Conservation (phyloP, 2,329 filamentous ascomycete species). For the Zasmidium angulare region DNA sequence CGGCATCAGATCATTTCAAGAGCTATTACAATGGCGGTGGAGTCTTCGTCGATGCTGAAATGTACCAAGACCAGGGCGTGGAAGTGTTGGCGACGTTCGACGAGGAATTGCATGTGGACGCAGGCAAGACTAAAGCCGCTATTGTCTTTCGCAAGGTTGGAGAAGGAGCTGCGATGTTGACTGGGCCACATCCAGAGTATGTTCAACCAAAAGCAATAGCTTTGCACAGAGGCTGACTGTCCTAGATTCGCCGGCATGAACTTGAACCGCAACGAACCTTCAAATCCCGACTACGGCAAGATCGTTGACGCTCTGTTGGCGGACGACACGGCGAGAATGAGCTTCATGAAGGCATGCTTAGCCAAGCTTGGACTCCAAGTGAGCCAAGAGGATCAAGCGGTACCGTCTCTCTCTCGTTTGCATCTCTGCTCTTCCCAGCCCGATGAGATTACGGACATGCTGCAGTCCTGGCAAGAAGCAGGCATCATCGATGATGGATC, state of each 20-base stretch:
- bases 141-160: conserved; percentile 82
- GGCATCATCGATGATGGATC: conserved; percentile 53
- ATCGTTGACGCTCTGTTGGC: conserved; percentile 66
- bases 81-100: conserved; percentile 80
- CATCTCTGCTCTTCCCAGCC: conserved; percentile 73
- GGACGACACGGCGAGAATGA: conserved; percentile 68
- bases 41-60: conserved; percentile 78
- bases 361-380: conserved; percentile 79
- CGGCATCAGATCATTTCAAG: conserved; percentile 62
- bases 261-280: conserved; percentile 61
- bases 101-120: conserved; percentile 72
- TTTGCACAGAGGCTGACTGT: conserved; percentile 20
- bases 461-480: conserved; percentile 66
- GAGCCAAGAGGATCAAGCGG: conserved; percentile 64
- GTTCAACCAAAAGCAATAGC: no score
- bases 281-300: conserved; percentile 67
- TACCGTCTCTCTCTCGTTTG: conserved; percentile 77
- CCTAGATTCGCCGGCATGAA: conserved; percentile 78
- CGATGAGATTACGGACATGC: conserved; percentile 64
- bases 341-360: conserved; percentile 78
- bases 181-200: conserved; percentile 90
- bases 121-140: conserved; percentile 71
- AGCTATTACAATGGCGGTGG: conserved; percentile 95
- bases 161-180: conserved; percentile 75
- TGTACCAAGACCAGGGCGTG: conserved; percentile 62